Evolutionary conservation across 257 asterid species (phyloP).

Genomic region (Rauvolfia tetraphylla): DNA sequence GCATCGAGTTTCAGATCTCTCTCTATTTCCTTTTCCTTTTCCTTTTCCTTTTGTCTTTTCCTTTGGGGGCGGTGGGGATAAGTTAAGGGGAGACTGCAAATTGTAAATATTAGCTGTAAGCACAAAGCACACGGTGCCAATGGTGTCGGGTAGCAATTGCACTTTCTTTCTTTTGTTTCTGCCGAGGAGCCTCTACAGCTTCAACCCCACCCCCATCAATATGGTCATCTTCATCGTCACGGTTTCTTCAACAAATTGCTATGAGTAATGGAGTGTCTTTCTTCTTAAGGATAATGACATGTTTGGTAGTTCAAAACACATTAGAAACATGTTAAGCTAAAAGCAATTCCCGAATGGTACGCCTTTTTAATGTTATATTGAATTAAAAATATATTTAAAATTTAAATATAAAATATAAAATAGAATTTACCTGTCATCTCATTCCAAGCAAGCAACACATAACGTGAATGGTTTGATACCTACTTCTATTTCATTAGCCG

Average conservation of each 20-base stretch:
- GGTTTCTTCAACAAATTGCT: slow-evolving; percentile 1
- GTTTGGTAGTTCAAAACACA: neutral
- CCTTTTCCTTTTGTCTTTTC: too few species aligned
- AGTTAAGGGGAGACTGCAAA: neutral
- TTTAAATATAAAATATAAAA: too few species aligned
- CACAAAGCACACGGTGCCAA: neutral
- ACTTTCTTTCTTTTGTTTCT: neutral
- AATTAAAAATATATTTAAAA: too few species aligned
- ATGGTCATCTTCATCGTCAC: neutral
- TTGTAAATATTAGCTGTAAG: neutral
- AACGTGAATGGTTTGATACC: neutral
- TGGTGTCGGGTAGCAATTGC: neutral
- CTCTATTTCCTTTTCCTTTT: too few species aligned
- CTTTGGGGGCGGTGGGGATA: too few species aligned
- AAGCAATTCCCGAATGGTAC: too few species aligned
- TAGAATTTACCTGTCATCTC: too few species aligned
- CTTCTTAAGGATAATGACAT: slow-evolving; percentile 8
- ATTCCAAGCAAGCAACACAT: too few species aligned
- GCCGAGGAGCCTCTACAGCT: neutral
- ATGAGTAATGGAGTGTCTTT: neutral
- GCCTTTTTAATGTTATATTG: too few species aligned
- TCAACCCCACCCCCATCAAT: slow-evolving; percentile 1
- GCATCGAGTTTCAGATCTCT: too few species aligned
- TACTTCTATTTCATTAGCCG: too few species aligned
- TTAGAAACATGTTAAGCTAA: too few species aligned